A percentile compares a stretch with the other conserved stretches of the same genome.
These are phyloP conservation scores for Boletus reticuloceps DNA, from an alignment of 768 basidiomycete genomes.

Conservation along the genomic window DNA sequence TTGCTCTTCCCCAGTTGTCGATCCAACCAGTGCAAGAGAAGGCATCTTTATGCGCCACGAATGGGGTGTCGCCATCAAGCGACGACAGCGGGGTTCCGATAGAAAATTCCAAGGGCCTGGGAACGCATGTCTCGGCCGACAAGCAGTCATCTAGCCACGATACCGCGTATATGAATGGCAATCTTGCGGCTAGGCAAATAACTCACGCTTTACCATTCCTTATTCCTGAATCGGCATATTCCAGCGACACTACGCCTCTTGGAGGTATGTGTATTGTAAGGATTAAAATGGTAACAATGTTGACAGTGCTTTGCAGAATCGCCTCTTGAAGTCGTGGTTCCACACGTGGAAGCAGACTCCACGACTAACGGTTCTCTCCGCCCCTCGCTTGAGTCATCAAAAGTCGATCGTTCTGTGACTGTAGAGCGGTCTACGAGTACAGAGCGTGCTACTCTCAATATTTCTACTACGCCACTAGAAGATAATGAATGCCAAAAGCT, in stretches of 20 bases:
- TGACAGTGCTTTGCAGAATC: conserved; percentile 19
- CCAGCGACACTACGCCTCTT: conserved; percentile 1
- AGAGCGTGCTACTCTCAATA: conserved; percentile 10
- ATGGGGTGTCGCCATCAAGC: conserved; percentile 8
- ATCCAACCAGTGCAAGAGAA: conserved; percentile 36
- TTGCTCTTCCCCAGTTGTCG: conserved; percentile 15
- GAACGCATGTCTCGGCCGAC: conserved; percentile 16
- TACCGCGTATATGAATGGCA: conserved; percentile 20
- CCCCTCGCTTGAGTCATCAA: conserved; percentile 5
- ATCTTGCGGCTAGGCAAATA: conserved; percentile 9
- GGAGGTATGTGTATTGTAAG: conserved; percentile 15
- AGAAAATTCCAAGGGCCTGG: conserved; percentile 20
- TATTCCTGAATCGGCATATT: conserved; percentile 7
- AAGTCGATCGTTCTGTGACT: conserved; percentile 1
- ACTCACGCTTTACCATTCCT: conserved; percentile 10
- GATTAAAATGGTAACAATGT: background rate
- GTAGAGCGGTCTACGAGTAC: conserved; percentile 3
- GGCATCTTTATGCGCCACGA: conserved; percentile 23
- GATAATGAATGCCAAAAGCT: conserved; percentile 3
- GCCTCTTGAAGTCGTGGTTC: conserved; percentile 4
- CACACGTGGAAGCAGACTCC: conserved; percentile 13
- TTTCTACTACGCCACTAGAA: conserved; percentile 5
- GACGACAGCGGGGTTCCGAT: conserved; percentile 10
- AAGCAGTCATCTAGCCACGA: conserved; percentile 22
- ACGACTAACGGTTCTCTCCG: conserved; percentile 1